Percentiles rank a stretch among this genome's conserved stretches.
These are phyloP conservation scores for Colletotrichum endophyticum DNA, from an alignment of 2,329 filamentous ascomycete species.

Conservation along the genomic window DNA sequence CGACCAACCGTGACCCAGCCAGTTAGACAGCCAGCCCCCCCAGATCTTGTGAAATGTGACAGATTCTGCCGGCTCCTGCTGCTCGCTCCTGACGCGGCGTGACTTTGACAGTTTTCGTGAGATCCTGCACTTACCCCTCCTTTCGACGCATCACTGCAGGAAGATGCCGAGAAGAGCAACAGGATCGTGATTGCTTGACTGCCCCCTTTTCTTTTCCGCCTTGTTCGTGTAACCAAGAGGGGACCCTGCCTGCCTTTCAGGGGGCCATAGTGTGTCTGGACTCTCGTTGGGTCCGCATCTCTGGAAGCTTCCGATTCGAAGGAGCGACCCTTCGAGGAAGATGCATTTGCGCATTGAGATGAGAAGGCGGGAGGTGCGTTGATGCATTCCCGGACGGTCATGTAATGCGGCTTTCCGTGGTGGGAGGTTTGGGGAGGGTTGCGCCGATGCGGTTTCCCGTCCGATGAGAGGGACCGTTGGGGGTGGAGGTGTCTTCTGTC, in stretches of 20 bases:
- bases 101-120: conserved; percentile 5
- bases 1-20: not conserved
- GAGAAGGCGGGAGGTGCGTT: not conserved
- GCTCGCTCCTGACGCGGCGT: not conserved
- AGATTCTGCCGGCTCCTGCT: not conserved
- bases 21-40: not conserved
- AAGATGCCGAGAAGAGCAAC: not conserved
- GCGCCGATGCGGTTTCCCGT: not conserved
- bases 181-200: not conserved
- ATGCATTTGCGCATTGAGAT: not conserved
- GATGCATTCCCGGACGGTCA: too few relatives aligned
- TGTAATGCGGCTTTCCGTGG: not conserved
- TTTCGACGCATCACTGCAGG: not conserved
- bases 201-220: not conserved
- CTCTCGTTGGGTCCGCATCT: not conserved
- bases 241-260: not conserved
- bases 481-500: not conserved
- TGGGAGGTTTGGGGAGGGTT: not conserved
- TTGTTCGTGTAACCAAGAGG: not conserved
- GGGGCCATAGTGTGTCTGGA: not conserved
- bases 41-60: conserved; percentile 9
- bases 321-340: not conserved
- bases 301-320: not conserved
- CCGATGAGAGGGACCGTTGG: not conserved
- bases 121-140: conserved; percentile 14